Evolutionary conservation across 257 asterid genomes (phyloP), one percentile per base, ranked within the genome.

Genomic region (Ophiorrhiza pumila): DNA sequence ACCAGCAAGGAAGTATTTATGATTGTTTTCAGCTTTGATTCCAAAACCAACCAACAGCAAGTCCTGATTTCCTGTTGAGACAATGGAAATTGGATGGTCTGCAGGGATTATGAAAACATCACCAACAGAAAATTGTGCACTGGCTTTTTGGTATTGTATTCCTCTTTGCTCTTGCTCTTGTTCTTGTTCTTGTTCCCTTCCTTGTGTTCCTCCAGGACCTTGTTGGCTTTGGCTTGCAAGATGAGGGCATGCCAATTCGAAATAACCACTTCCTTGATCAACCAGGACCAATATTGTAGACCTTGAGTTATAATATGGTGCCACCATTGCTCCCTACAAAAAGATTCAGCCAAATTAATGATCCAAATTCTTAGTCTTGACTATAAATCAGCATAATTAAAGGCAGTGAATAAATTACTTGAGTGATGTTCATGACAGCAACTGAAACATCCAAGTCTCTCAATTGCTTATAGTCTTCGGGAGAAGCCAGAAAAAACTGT

Each of bases 241-340:
- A 71, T 83, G 84, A 31, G 92, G 92, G 60, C 90, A 83, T 2
- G 84, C 87, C 82, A 87, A 81, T 74, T 85, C 88, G 17, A 75
- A 71, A 13, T 74, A 58, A 1, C 87, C 92, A 1, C 23, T 65
- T 62, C 90, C 92, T 62, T 76, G 77, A 0, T 74, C 69, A 20
- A 80, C 88, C 11, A 75, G 13, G 23, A 65, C 80, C 50, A 87
- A 7, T 34, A 17, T 78, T 32, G 90, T 80, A 0, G 85, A 72
- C 83, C 68, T 83, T 9, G 90, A 75, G 7, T 87, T 80, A 80
- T 79, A 81, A 67, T 74, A 66, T 1, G 88, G 89, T 25, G 68
- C 82, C 12, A 77, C 47, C 92, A 87, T 87, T 31, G 79, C 88
- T 15, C 90, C 89, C 90, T 85, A 37, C 31, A 52, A 37, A 18